phyloP scores from a whole-genome alignment of 23 red algal species.

The Gracilaria gracilis region DNA sequence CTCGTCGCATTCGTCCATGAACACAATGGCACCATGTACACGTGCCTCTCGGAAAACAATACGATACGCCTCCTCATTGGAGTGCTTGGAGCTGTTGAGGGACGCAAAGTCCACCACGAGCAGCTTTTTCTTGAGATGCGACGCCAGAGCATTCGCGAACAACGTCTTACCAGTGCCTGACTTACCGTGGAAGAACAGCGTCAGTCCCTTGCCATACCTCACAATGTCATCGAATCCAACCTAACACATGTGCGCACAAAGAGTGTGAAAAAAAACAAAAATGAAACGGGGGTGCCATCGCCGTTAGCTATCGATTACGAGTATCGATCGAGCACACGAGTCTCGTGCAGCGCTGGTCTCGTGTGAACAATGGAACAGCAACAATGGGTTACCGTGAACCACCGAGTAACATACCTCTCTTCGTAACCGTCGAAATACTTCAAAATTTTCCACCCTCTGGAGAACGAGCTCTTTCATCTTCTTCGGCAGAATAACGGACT shows the following conservation, averaged over 20 bases:
- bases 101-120: conserved; percentile 73
- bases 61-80: conserved; percentile 64
- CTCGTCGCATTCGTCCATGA: conserved; percentile 76
- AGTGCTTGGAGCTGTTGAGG: conserved; percentile 72
- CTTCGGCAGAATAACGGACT: conserved; percentile 63
- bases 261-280: background rate
- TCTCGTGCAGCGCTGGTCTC: no score
- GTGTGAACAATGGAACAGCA: no score
- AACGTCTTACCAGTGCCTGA: conserved; percentile 74
- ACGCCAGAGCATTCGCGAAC: conserved; percentile 71
- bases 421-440: conserved; percentile 61
- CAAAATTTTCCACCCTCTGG: conserved; percentile 69
- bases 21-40: conserved; percentile 73
- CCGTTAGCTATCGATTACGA: background rate
- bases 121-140: conserved; percentile 73
- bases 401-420: conserved; percentile 42
- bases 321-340: background rate
- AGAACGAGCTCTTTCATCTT: conserved; percentile 73
- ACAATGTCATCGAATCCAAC: conserved; percentile 82
- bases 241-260: conserved; percentile 7
- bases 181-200: conserved; percentile 72
- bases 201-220: conserved; percentile 76
- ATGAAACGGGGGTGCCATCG: background rate
- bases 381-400: background rate
- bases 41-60: conserved; percentile 71